A percentile compares a stretch with the other conserved stretches of the same genome.
Conservation (phyloP, 1,284 basidiomycete species). For the Chondrostereum purpureum region DNA sequence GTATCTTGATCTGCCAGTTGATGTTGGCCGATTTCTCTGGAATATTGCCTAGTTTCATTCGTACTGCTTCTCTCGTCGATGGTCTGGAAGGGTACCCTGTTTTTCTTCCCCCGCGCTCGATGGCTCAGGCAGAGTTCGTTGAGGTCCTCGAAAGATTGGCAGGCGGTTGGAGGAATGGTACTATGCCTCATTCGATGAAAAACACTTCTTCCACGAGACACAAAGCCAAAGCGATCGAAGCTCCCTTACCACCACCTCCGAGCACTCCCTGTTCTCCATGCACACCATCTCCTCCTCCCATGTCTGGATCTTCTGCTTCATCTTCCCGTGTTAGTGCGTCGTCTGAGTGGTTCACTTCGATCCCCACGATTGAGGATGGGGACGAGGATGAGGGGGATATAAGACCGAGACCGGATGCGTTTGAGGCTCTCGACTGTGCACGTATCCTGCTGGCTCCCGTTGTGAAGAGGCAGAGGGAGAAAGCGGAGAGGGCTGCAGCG, state of each 20-base stretch:
- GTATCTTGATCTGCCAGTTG: constrained; percentile 60
- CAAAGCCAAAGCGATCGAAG: constrained; percentile 39
- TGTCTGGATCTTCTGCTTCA: not conserved
- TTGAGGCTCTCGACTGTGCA: constrained; percentile 50
- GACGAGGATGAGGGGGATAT: not conserved
- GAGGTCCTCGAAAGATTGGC: constrained; percentile 75
- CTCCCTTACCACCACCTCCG: constrained; percentile 22
- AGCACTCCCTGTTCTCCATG: constrained; percentile 18
- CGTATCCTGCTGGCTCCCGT: constrained; percentile 68
- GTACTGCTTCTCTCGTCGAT: constrained; percentile 61
- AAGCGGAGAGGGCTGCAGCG: constrained; percentile 40
- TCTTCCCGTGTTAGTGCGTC: not conserved
- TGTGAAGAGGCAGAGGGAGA: constrained; percentile 47
- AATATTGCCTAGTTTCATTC: constrained; percentile 55
- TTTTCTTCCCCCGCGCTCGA: constrained; percentile 75
- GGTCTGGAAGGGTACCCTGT: constrained; percentile 79
- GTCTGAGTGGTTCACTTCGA: not conserved
- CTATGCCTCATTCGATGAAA: constrained; percentile 46
- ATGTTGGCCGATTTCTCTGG: constrained; percentile 66
- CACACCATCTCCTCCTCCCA: not conserved
- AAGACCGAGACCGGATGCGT: constrained; percentile 20
- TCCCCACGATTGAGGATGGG: constrained; percentile 1
- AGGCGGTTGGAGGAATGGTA: constrained; percentile 57
- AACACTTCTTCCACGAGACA: constrained; percentile 22
- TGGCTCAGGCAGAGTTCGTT: constrained; percentile 80